Evolutionary conservation across 345 rosid species (phyloP), one percentile per base, ranked within the genome.

Genomic region (Populus nigra): DNA sequence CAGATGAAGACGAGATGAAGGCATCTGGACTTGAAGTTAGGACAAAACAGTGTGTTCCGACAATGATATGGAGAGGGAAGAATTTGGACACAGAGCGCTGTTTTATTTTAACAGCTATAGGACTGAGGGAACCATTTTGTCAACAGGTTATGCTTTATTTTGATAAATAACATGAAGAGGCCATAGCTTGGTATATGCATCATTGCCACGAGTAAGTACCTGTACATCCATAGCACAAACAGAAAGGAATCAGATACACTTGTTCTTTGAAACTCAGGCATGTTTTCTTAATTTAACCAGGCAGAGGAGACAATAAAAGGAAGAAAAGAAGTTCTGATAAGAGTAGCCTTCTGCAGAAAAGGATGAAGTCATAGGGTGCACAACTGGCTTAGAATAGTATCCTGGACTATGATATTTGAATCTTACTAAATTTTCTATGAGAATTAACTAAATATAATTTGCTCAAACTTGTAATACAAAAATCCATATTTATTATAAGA

Each of bases 181-280:
- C 85, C 88, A 43, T 88, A 90, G 76, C 91, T 89, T 65, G 92
- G 93, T 53, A 87, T n/a, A 73, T 90, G 93, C 85, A 88, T 76
- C 33, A 86, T 76, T 12, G 86, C 93, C 73, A 89, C 68, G 59
- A 83, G 39, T 75, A 86, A 71, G 80, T 90, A 88, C 93, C 93
- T 88, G 87, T 70, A 83, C 45, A 70, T 50, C 73, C 74, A 35
- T n/a, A 61, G 36, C 17, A 47, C 50, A 47, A 47, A 29, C 53
- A 72, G 43, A 13, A 15, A 50, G 18, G 6, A 62, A 55, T 23
- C 53, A 50, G 22, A 41, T 31, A 69, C 41, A 45, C 27, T n/a
- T 25, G 11, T 8, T 7, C 4, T 12, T 36, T 2, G 35, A n/a
- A 22, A 17, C 41, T 15, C 63, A 45, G 38, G 55, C 17, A 41